Conservation (phyloP, 352 stramenopile genomes). For the Pythium aristosporum region DNA sequence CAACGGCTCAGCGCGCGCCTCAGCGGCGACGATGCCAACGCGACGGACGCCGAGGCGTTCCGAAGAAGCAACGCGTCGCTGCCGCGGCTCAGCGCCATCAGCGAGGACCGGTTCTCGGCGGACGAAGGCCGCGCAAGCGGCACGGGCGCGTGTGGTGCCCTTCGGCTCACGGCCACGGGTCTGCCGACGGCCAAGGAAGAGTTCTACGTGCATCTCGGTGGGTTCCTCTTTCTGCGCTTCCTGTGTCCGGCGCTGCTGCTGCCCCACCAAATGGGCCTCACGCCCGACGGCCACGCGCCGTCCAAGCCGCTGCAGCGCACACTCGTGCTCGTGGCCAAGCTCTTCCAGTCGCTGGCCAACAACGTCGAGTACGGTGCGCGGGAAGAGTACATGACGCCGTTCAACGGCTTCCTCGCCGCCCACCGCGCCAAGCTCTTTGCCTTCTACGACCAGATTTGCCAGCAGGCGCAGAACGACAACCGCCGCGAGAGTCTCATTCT, state of each 20-base stretch:
- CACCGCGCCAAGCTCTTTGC: slow-evolving; percentile 57
- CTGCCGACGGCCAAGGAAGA: slow-evolving; percentile 50
- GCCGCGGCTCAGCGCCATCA: slow-evolving; percentile 49
- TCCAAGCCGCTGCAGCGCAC: slow-evolving; percentile 58
- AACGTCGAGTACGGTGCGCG: slow-evolving; percentile 66
- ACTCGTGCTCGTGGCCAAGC: slow-evolving; percentile 73
- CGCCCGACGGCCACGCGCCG: slow-evolving; percentile 38
- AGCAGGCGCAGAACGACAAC: slow-evolving; percentile 60
- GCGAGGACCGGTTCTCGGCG: slow-evolving; percentile 42
- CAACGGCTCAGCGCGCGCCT: slow-evolving; percentile 34
- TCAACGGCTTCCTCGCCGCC: slow-evolving; percentile 63
- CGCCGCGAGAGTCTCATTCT: slow-evolving; percentile 63
- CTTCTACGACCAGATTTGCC: slow-evolving; percentile 80
- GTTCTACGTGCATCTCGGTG: slow-evolving; percentile 76
- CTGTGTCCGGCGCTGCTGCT: slow-evolving; percentile 74
- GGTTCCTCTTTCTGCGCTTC: slow-evolving; percentile 76
- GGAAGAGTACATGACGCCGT: slow-evolving; percentile 79
- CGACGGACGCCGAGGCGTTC: background rate
- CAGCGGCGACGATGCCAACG: background rate
- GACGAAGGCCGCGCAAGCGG: slow-evolving; percentile 11
- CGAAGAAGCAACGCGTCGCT: slow-evolving; percentile 42
- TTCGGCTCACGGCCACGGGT: background rate
- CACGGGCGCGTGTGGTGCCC: too few relatives aligned
- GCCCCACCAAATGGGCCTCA: slow-evolving; percentile 71
- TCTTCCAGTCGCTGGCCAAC: slow-evolving; percentile 82